These are phyloP conservation scores for Physcia stellaris DNA, from an alignment of 495 filamentous ascomycete genomes.

Conservation along the genomic window DNA sequence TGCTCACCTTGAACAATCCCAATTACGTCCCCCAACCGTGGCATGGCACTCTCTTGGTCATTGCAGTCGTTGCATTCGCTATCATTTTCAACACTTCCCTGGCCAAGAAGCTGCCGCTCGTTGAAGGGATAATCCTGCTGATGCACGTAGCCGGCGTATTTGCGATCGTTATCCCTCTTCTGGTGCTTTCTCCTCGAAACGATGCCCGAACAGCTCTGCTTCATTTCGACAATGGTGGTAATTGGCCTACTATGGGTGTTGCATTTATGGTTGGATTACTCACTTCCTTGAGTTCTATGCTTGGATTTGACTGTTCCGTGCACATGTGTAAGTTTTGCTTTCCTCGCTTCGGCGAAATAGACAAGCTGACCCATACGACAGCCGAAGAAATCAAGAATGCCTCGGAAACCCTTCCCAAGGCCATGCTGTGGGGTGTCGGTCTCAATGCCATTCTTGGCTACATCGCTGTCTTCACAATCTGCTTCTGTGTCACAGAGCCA, in stretches of 20 bases:
- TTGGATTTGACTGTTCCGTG: conserved; percentile 11
- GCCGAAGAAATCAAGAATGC: conserved; percentile 27
- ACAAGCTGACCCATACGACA: conserved; percentile 11
- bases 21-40: conserved; percentile 23
- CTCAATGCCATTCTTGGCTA: conserved; percentile 25
- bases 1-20: conserved; percentile 25
- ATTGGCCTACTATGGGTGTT: conserved; percentile 34
- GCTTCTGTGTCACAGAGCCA: conserved; percentile 28
- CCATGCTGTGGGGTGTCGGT: conserved; percentile 22
- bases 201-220: conserved; percentile 30
- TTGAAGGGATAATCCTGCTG: conserved; percentile 32
- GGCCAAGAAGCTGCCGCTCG: conserved; percentile 10
- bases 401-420: conserved; percentile 18
- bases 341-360: not conserved
- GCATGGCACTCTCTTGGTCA: conserved; percentile 33
- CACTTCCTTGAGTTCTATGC: conserved; percentile 23
- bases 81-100: conserved; percentile 21
- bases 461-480: conserved; percentile 21
- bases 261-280: conserved; percentile 35
- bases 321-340: conserved; percentile 19
- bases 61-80: conserved; percentile 31
- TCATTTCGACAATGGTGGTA: conserved; percentile 30
- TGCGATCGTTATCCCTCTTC: conserved; percentile 19
- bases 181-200: conserved; percentile 29
- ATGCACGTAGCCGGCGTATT: conserved; percentile 30